These are phyloP conservation scores for Piedraia hortae DNA, from an alignment of 2,329 filamentous ascomycete genomes.

Conservation along the genomic window DNA sequence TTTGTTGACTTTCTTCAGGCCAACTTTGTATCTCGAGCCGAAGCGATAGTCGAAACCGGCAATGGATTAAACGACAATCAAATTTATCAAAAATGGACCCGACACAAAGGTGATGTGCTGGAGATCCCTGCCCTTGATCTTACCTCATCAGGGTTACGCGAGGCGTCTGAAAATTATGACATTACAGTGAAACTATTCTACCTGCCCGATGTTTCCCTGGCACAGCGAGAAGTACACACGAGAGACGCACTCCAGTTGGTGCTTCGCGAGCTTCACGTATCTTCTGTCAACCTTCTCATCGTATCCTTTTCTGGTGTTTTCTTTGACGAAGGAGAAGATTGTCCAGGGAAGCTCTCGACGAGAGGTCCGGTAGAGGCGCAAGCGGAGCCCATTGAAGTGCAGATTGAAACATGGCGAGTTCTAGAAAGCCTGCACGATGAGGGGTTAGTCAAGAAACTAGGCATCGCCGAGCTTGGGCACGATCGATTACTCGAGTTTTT, in stretches of 20 bases:
- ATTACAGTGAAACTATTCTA: conserved; percentile 93
- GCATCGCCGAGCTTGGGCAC: conserved; percentile 74
- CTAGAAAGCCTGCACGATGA: conserved; percentile 46
- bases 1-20: conserved; percentile 65
- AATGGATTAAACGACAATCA: too few species aligned
- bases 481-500: conserved; percentile 59
- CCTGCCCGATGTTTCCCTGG: conserved; percentile 28
- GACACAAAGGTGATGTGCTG: conserved; percentile 25
- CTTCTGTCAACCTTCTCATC: conserved; percentile 63
- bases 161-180: conserved; percentile 67
- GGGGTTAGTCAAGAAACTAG: conserved; percentile 47
- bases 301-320: conserved; percentile 79
- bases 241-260: conserved; percentile 57
- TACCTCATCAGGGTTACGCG: conserved; percentile 40
- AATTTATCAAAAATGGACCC: conserved; percentile 37
- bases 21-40: conserved; percentile 30
- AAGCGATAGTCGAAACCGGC: too few species aligned
- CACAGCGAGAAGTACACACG: conserved; percentile 35
- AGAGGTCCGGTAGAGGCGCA: conserved; percentile 17
- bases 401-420: conserved; percentile 38
- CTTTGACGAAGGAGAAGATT: conserved; percentile 72
- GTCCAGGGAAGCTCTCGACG: conserved; percentile 28
- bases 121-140: conserved; percentile 50
- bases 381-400: conserved; percentile 28
- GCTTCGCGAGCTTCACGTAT: conserved; percentile 46